Evolutionary conservation across 148 eudicot genomes (phyloP).

Genomic region (Simmondsia chinensis): DNA sequence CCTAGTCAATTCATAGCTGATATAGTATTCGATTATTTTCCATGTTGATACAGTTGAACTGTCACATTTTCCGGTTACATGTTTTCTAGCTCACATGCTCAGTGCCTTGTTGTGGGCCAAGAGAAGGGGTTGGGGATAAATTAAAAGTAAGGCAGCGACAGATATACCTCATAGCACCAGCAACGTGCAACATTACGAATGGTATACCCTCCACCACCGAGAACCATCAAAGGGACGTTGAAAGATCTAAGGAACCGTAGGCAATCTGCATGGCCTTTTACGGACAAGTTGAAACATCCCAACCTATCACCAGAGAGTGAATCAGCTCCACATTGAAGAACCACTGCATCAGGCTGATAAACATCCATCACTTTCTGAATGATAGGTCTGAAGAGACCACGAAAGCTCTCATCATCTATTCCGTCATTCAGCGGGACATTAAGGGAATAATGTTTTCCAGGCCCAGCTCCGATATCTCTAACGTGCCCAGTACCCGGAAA

Average conservation of each 20-base stretch:
- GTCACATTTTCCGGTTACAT: no score
- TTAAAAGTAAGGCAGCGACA: slow-evolving; percentile 2
- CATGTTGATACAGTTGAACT: no score
- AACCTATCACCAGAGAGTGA: slow-evolving; percentile 89
- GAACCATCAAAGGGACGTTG: slow-evolving; percentile 88
- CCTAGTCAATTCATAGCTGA: no score
- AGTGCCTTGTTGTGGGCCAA: no score
- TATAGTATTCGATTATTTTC: no score
- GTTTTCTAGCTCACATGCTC: no score
- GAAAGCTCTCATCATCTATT: slow-evolving; percentile 69
- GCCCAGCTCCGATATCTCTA: slow-evolving; percentile 57
- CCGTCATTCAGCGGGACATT: slow-evolving; percentile 94
- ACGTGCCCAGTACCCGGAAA: slow-evolving; percentile 95
- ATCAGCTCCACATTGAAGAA: slow-evolving; percentile 95
- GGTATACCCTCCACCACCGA: slow-evolving; percentile 96
- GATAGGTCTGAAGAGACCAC: slow-evolving; percentile 70
- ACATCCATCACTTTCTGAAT: slow-evolving; percentile 88
- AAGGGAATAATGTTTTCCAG: slow-evolving; percentile 77
- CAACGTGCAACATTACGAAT: slow-evolving; percentile 96
- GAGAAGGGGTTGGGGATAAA: neutral
- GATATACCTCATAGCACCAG: slow-evolving; percentile 92
- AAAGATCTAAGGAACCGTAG: slow-evolving; percentile 80
- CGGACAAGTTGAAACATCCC: slow-evolving; percentile 92
- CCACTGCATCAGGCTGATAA: slow-evolving; percentile 89
- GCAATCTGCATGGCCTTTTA: slow-evolving; percentile 94